phyloP scores from a whole-genome alignment of 192 early-diverging fungal species.

The Backusella westeae region DNA sequence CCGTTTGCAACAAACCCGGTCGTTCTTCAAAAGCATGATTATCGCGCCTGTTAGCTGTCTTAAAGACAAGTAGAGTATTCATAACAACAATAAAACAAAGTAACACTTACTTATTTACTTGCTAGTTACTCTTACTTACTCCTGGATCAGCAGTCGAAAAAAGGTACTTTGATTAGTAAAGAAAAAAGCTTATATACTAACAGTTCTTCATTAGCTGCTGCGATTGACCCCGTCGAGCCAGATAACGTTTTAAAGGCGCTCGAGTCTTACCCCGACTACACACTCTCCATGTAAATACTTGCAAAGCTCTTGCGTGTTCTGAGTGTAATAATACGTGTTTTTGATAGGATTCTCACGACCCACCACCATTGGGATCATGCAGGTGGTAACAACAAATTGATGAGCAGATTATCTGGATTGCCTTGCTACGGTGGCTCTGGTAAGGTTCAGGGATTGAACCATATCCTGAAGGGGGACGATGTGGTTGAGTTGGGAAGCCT shows the following conservation, averaged over 20 bases:
- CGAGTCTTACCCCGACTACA: conserved; percentile 21
- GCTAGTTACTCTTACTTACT: conserved; percentile 37
- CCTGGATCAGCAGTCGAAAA: conserved; percentile 30
- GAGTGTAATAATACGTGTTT: neutral
- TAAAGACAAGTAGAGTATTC: conserved; percentile 32
- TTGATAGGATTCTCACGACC: conserved; percentile 35
- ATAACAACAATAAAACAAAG: neutral
- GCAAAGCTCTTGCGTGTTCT: too few relatives aligned
- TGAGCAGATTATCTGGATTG: conserved; percentile 2
- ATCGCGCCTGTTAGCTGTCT: conserved; percentile 33
- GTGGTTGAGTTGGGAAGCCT: conserved; percentile 23
- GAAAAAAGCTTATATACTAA: neutral
- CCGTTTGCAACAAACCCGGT: conserved; percentile 4
- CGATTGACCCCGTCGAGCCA: conserved; percentile 37
- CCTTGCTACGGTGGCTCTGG: conserved; percentile 29
- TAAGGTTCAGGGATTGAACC: conserved; percentile 17
- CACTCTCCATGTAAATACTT: conserved; percentile 17
- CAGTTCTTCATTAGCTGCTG: conserved; percentile 16
- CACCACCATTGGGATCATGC: conserved; percentile 44
- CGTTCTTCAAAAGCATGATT: conserved; percentile 23
- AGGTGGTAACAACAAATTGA: conserved; percentile 32
- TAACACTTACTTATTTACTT: neutral
- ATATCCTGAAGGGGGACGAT: conserved; percentile 19
- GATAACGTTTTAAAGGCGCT: conserved; percentile 25
- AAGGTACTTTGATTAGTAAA: conserved; percentile 11